These are phyloP conservation scores for Quercus berberidifolia DNA, from an alignment of 306 rosid species.

Conservation along the genomic window DNA sequence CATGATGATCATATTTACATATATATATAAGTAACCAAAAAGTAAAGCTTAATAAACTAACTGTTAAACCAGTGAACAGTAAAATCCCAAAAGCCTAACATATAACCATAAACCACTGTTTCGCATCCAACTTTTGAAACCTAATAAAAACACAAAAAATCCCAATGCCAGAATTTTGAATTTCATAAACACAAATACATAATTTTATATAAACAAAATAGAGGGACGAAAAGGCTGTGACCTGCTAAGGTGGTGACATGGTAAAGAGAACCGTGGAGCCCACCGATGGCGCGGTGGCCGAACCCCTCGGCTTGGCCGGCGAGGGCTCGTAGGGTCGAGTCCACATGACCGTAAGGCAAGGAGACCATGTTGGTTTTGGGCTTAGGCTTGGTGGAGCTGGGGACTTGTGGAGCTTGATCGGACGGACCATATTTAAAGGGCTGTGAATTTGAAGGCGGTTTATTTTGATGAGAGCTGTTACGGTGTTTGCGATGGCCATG, in stretches of 20 bases:
- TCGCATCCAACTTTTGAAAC: neutral
- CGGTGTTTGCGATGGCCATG: constrained; percentile 39
- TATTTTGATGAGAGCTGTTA: constrained; percentile 21
- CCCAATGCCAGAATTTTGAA: neutral
- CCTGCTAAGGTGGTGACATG: constrained; percentile 77
- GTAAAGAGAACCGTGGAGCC: constrained; percentile 71
- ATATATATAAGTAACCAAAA: neutral
- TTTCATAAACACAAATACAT: neutral
- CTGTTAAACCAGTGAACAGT: neutral
- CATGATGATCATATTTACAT: neutral
- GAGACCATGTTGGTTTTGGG: constrained; percentile 21
- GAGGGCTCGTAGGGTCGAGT: constrained; percentile 64
- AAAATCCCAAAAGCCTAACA: neutral
- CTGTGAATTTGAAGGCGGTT: constrained; percentile 23
- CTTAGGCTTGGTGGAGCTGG: constrained; percentile 16
- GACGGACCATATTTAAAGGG: constrained; percentile 26
- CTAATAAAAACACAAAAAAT: neutral
- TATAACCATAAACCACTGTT: no score
- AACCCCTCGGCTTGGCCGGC: constrained; percentile 87
- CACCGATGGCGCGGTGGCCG: constrained; percentile 81
- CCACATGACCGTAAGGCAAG: constrained; percentile 69
- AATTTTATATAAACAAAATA: neutral
- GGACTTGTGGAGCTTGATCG: constrained; percentile 10
- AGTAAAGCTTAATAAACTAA: neutral
- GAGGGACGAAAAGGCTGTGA: neutral